Conservation (phyloP, 139 green algal species). For the Chlamydomonas schloesseri region DNA sequence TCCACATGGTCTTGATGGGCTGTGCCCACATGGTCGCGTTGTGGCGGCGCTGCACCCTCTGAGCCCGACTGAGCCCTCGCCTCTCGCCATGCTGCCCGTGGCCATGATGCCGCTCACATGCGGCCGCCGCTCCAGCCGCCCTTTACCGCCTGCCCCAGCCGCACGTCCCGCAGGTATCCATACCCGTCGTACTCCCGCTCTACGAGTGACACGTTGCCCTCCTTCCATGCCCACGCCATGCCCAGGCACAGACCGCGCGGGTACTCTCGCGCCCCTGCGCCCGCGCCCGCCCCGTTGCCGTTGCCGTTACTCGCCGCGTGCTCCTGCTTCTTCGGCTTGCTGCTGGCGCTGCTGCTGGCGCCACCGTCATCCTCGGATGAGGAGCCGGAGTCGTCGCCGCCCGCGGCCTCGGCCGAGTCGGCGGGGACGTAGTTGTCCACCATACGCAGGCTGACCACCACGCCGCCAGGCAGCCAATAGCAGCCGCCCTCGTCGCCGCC, state of each 20-base stretch:
- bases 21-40: too few relatives aligned
- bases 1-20: too few relatives aligned
- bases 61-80: too few relatives aligned
- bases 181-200: conserved; percentile 57
- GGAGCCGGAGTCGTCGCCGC: background rate
- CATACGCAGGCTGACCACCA: conserved; percentile 41
- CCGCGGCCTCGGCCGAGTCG: background rate
- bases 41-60: too few relatives aligned
- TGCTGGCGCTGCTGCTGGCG: background rate
- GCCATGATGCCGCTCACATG: conserved; percentile 9
- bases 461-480: conserved; percentile 54
- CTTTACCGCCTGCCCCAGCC: conserved; percentile 43
- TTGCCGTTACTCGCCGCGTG: background rate
- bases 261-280: too few relatives aligned
- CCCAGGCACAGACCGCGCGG: conserved; percentile 29
- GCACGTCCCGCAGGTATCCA: conserved; percentile 53
- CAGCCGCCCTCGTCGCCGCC: conserved; percentile 40
- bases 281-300: background rate
- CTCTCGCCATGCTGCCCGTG: too few relatives aligned
- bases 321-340: too few relatives aligned
- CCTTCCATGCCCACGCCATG: conserved; percentile 23
- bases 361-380: background rate
- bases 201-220: conserved; percentile 5
- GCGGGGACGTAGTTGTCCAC: conserved; percentile 30
- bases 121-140: conserved; percentile 40